A percentile compares a stretch with the other conserved stretches of the same genome.
phyloP scores from a whole-genome alignment of 345 rosid species.

The Camelina laxa region DNA sequence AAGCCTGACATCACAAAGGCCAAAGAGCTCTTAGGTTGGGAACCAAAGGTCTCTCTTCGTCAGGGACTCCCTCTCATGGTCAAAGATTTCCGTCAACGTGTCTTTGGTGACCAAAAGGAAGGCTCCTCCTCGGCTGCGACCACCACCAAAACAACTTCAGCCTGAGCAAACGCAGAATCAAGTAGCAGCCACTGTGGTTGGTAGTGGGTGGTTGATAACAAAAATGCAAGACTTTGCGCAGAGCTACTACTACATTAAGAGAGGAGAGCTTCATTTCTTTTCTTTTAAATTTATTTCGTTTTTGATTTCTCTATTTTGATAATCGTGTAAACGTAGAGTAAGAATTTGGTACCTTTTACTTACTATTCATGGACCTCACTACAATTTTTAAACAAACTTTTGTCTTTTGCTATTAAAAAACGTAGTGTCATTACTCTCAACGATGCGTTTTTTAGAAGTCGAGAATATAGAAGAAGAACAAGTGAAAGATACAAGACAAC shows the following conservation, averaged over 20 bases:
- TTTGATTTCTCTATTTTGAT: slow-evolving; percentile 30
- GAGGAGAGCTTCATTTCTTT: slow-evolving; percentile 12
- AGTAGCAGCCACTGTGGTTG: slow-evolving; percentile 22
- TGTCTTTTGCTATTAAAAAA: slow-evolving; percentile 29
- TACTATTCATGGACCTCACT: slow-evolving; percentile 37
- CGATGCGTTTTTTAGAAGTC: slow-evolving; percentile 1
- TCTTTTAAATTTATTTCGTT: slow-evolving; percentile 23
- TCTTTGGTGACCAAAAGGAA: slow-evolving; percentile 62
- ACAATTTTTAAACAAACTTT: slow-evolving; percentile 2
- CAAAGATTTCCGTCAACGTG: slow-evolving; percentile 72
- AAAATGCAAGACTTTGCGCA: slow-evolving; percentile 30
- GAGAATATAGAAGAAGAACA: background rate
- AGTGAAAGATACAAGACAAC: background rate
- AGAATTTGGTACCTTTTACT: slow-evolving; percentile 30
- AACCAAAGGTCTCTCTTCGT: slow-evolving; percentile 72
- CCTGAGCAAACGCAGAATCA: slow-evolving; percentile 32
- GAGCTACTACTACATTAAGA: slow-evolving; percentile 20
- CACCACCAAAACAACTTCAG: slow-evolving; percentile 45
- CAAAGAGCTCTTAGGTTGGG: slow-evolving; percentile 73
- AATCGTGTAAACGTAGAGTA: slow-evolving; percentile 39
- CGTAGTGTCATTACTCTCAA: slow-evolving; percentile 5
- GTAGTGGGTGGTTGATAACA: background rate
- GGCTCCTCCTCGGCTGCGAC: slow-evolving; percentile 36
- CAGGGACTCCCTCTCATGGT: slow-evolving; percentile 87
- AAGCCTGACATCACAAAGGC: slow-evolving; percentile 91